Evolutionary conservation across 2,329 filamentous ascomycete species (phyloP), one percentile per base, ranked within the genome.

Genomic region (Aspergillus terreus): DNA sequence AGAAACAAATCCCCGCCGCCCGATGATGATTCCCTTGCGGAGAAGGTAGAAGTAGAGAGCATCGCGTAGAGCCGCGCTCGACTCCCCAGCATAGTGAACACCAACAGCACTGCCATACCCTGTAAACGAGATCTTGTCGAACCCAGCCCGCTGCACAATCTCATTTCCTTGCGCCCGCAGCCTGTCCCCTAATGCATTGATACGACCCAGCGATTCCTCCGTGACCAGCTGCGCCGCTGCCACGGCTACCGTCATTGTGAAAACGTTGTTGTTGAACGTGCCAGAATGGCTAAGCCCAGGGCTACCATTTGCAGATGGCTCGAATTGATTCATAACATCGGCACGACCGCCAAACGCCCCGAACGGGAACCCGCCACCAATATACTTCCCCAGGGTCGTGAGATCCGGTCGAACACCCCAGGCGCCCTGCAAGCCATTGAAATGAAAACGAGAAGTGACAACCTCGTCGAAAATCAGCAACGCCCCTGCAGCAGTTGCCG

Each of bases 391-490:
- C 38, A 87, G 66, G 0, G 83, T 84, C 42, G 79, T 82, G 47
- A 88, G 64, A 60, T 88, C 85, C 0, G 85, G 83, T 2, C 68
- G 71, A 6, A 85, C 63, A 2, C 68, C 72, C 23, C 72, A 52
- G 19, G 69, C 53, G 2, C 66, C 61, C 5, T 77, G 74, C 3
- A 83, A 64, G 0, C 85, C 84, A 6, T 75, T 69, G 1, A 71
- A 71, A 15, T 74, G 68, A 25, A 87, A 68, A 2, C 85, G 76
- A 3, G 81, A 85, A 0, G 85, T 87, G 79, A 87, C 85, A 5
- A 89, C 85, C 67, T 90, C 86, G 63, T 90, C 86, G 12, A 87
- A 71, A 33, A 90, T 82, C 56, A 90, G 78, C 1, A 89, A 53
- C 0, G 81, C 80, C 1, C 78, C 79, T 0, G 73, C 67, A 61